A percentile compares a stretch with the other conserved stretches of the same genome.
phyloP scores from a whole-genome alignment of 176 grass and related monocot species.

The Phoenix dactylifera region DNA sequence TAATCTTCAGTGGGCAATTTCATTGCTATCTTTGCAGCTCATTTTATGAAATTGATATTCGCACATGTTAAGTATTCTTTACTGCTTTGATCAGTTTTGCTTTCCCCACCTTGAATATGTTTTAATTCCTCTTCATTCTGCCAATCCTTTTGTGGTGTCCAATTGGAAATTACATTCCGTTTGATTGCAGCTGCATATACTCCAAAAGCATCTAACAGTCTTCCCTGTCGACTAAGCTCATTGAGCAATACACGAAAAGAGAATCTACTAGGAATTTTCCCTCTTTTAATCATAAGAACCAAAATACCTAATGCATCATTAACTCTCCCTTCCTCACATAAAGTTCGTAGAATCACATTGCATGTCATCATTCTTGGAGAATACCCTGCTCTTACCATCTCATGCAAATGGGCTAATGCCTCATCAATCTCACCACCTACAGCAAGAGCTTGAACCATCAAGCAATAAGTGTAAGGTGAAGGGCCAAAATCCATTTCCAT shows the following conservation, averaged over 20 bases:
- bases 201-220: slow-evolving; percentile 45
- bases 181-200: slow-evolving; percentile 79
- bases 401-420: slow-evolving; percentile 43
- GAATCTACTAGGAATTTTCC: slow-evolving; percentile 51
- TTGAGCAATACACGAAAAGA: slow-evolving; percentile 66
- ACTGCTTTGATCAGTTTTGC: no score
- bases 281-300: slow-evolving; percentile 45
- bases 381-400: slow-evolving; percentile 57
- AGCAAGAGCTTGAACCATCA: slow-evolving; percentile 86
- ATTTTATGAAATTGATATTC: no score
- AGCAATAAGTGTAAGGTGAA: slow-evolving; percentile 66
- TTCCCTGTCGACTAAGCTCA: slow-evolving; percentile 44
- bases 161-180: slow-evolving; percentile 35
- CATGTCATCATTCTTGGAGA: slow-evolving; percentile 67
- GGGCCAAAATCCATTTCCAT: slow-evolving; percentile 37
- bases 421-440: slow-evolving; percentile 60
- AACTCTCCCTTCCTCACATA: slow-evolving; percentile 47
- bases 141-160: slow-evolving; percentile 28
- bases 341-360: slow-evolving; percentile 65
- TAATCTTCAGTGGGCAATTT: no score
- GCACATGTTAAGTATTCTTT: no score
- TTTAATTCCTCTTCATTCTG: no score
- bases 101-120: no score
- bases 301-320: slow-evolving; percentile 58
- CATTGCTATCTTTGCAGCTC: no score